Base-by-base conservation (phyloP, 495 filamentous ascomycete species). In the Aspergillus cavernicola region DNA sequence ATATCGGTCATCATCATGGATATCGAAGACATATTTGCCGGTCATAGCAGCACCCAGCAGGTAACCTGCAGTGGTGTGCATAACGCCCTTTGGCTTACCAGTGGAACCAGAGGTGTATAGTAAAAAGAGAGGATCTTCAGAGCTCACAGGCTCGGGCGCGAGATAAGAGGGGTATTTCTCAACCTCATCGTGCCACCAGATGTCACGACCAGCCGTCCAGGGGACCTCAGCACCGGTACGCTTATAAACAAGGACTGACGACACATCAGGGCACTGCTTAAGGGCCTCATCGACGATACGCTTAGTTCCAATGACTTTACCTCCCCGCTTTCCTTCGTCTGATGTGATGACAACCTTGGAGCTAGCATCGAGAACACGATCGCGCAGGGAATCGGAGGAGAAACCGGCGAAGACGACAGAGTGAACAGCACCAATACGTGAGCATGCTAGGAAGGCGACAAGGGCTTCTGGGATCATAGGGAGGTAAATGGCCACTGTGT, bases 361-460 rank as follows among this genome's bases (percentile, higher is more conserved):
- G 42, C 88, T 70, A 46, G 87, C 93, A 66, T 99, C 93, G 35
- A 92, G 73, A 52, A 97, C 92, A 69, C 93, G 93, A 71, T 99
- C 93, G 50, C 91, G 88, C 24, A 99, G 85, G 6, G 95, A 97
- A 66, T 97, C 95, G 22, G 92, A 87, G 28, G 92, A 96, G 80
- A 99, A 99, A 55, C 93, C 93, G 50, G 95, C 93, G 64, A 99
- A 99, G 51, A 99, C 91, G 36, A 99, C 95, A 11, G 95, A 97
- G 82, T 99, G 93, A 23, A 99, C 81, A 44, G 93, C 93, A 60
- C 93, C 93, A 57, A 99, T 95, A 68, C 93, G 87, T 20, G 83
- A 75, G 66, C 90, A 93, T 39, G 95, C 93, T 20, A 99, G 78
- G 75, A 99, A 87, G 24, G 95, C 86, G 63, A 97, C 77, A 44